Conservation (phyloP, 2,329 filamentous ascomycete species). For the Fusarium equiseti region DNA sequence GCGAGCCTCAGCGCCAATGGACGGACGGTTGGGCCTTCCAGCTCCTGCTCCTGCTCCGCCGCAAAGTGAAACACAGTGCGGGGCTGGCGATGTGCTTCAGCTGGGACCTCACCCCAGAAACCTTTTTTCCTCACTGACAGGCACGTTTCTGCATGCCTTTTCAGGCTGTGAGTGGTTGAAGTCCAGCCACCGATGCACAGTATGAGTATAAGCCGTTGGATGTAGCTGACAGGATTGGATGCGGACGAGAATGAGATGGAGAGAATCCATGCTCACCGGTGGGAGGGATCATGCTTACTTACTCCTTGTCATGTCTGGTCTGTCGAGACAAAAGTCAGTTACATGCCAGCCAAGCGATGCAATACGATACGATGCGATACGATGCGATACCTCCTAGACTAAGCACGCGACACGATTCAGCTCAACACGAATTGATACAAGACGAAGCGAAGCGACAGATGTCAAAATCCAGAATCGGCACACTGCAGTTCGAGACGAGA, state of each 20-base stretch:
- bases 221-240: background rate
- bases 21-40: conserved; percentile 15
- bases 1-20: conserved; percentile 29
- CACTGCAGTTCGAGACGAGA: background rate
- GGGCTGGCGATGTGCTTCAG: conserved; percentile 8
- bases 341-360: conserved; percentile 9
- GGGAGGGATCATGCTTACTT: conserved; percentile 4
- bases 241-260: conserved; percentile 6
- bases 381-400: conserved; percentile 5
- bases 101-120: conserved; percentile 22
- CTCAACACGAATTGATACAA: background rate
- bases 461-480: conserved; percentile 28
- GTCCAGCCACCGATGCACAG: conserved; percentile 34
- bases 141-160: conserved; percentile 23
- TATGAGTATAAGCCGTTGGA: conserved; percentile 7
- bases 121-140: conserved; percentile 21
- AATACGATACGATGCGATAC: conserved; percentile 6
- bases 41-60: conserved; percentile 2
- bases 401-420: background rate
- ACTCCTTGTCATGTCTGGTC: conserved; percentile 1
- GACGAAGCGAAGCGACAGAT: conserved; percentile 25
- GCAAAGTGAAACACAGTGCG: conserved; percentile 42
- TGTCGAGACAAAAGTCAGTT: conserved; percentile 18
- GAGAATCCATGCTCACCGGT: conserved; percentile 25
- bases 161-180: conserved; percentile 18